Evolutionary conservation across 345 rosid genomes (phyloP).

Genomic region (Turnera subulata): DNA sequence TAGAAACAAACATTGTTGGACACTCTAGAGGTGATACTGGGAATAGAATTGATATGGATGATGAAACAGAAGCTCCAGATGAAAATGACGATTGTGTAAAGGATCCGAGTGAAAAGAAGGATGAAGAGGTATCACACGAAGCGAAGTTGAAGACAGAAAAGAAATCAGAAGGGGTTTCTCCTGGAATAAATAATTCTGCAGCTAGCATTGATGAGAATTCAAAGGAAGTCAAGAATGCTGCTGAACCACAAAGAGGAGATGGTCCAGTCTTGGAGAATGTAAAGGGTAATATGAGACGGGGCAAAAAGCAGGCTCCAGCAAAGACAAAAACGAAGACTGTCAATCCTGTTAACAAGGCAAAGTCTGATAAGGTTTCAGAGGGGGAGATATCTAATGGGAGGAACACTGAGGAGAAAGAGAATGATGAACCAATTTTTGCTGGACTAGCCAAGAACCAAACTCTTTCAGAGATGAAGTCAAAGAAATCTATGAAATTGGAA

Average conservation of each 20-base stretch:
- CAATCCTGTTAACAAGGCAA: slow-evolving; percentile 14
- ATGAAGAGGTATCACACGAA: slow-evolving; percentile 13
- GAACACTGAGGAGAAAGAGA: slow-evolving; percentile 22
- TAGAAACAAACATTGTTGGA: slow-evolving; percentile 10
- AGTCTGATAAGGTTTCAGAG: slow-evolving; percentile 22
- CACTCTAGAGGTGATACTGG: slow-evolving; percentile 19
- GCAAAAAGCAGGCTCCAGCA: slow-evolving; percentile 26
- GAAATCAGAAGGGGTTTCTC: slow-evolving; percentile 19
- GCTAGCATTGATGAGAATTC: slow-evolving; percentile 5
- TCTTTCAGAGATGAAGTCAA: slow-evolving; percentile 12
- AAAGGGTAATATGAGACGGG: slow-evolving; percentile 19
- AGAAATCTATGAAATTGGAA: slow-evolving; percentile 22
- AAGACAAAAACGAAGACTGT: slow-evolving; percentile 25
- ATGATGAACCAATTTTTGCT: slow-evolving; percentile 10
- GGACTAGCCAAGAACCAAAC: slow-evolving; percentile 15
- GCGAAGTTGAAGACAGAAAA: slow-evolving; percentile 6
- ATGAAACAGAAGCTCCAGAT: slow-evolving; percentile 52
- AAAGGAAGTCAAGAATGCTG: slow-evolving; percentile 16
- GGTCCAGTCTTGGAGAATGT: slow-evolving; percentile 18
- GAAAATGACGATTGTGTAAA: slow-evolving; percentile 35
- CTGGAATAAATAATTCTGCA: slow-evolving; percentile 8
- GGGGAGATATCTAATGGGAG: slow-evolving; percentile 12
- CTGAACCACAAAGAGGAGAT: slow-evolving; percentile 20
- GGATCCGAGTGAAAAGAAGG: slow-evolving; percentile 19
- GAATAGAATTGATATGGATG: slow-evolving; percentile 27